These are phyloP conservation scores for Scolecobasidium constrictum DNA, from an alignment of 2,329 filamentous ascomycete genomes.

Conservation along the genomic window DNA sequence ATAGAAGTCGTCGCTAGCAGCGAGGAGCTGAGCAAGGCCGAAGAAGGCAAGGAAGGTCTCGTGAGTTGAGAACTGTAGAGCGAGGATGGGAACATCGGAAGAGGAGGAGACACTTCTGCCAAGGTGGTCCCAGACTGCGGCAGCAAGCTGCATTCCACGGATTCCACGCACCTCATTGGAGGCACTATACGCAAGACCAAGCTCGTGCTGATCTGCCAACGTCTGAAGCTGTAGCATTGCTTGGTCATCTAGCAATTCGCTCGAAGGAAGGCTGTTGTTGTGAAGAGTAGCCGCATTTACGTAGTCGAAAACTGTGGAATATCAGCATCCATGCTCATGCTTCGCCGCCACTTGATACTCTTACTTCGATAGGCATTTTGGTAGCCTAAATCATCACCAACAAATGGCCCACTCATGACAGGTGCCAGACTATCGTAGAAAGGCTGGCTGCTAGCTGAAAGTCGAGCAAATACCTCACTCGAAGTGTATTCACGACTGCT, in stretches of 20 bases:
- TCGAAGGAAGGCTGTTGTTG: conserved; percentile 48
- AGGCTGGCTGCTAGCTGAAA: too few relatives aligned
- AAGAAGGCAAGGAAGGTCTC: conserved; percentile 51
- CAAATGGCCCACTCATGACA: conserved; percentile 42
- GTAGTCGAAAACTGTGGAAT: conserved; percentile 48
- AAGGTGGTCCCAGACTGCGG: conserved; percentile 32
- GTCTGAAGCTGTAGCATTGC: conserved; percentile 53
- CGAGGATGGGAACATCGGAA: conserved; percentile 34
- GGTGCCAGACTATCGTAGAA: conserved; percentile 55
- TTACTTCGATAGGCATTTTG: conserved; percentile 56
- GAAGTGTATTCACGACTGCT: too few relatives aligned
- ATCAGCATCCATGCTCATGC: too few relatives aligned
- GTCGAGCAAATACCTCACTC: too few relatives aligned
- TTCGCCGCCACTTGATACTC: too few relatives aligned
- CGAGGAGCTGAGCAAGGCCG: conserved; percentile 41
- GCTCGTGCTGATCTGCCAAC: conserved; percentile 71
- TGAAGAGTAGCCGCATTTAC: conserved; percentile 53
- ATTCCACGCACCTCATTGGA: conserved; percentile 36
- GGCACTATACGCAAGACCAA: conserved; percentile 68
- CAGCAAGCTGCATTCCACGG: conserved; percentile 35
- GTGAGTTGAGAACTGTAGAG: conserved; percentile 49
- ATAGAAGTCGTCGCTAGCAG: conserved; percentile 51
- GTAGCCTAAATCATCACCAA: conserved; percentile 37
- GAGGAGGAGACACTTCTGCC: conserved; percentile 29
- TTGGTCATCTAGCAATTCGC: conserved; percentile 47